A percentile compares a stretch with the other conserved stretches of the same genome.
Evolutionary conservation across 768 basidiomycete species (phyloP).

Genomic region (Phylloporus scabripes): DNA sequence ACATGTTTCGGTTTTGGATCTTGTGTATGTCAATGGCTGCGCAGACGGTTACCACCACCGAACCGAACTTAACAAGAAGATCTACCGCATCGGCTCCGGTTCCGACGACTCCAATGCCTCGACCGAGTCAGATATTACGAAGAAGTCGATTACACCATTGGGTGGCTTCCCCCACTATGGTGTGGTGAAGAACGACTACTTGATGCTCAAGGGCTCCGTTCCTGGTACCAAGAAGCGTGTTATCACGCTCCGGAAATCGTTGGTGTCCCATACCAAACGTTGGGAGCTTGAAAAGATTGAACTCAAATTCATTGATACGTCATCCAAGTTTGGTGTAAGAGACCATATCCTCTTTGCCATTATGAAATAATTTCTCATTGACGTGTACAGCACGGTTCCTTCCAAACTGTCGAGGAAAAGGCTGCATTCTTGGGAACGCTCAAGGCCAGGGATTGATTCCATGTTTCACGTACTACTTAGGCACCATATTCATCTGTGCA

Average conservation of each 20-base stretch:
- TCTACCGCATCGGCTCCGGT: conserved; percentile 89
- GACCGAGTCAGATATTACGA: conserved; percentile 91
- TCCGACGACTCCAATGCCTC: conserved; percentile 78
- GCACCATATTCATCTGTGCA: conserved; percentile 34
- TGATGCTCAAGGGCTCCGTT: conserved; percentile 93
- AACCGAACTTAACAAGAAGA: conserved; percentile 98
- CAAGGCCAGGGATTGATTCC: conserved; percentile 70
- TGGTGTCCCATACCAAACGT: conserved; percentile 94
- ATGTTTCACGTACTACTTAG: conserved; percentile 34
- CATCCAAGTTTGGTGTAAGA: conserved; percentile 93
- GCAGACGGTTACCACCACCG: conserved; percentile 93
- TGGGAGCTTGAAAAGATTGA: conserved; percentile 96
- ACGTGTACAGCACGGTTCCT: conserved; percentile 72
- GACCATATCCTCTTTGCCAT: background rate
- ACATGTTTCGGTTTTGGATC: conserved; percentile 4
- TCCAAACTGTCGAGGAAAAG: conserved; percentile 98
- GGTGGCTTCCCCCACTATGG: conserved; percentile 99
- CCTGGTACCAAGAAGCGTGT: conserved; percentile 98
- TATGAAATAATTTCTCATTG: background rate
- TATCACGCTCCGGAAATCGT: conserved; percentile 93
- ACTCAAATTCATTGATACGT: conserved; percentile 98
- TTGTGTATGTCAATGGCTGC: conserved; percentile 4
- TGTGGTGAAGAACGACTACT: conserved; percentile 97
- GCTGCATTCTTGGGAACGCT: conserved; percentile 88
- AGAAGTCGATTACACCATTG: conserved; percentile 92